phyloP scores from a whole-genome alignment of 225 moss, liverwort and hornwort genomes.

The Straminergon stramineum region DNA sequence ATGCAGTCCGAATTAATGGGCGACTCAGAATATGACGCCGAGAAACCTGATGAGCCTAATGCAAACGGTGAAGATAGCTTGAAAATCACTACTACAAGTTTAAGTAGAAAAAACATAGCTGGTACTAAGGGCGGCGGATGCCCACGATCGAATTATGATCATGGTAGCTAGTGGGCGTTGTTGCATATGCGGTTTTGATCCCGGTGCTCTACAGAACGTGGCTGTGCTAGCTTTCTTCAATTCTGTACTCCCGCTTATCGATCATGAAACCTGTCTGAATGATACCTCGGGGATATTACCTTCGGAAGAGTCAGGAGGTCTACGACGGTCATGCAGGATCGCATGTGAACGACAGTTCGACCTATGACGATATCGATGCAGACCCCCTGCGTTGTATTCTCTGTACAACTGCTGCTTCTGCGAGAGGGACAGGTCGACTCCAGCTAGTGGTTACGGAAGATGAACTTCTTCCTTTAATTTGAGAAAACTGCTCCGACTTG shows the following conservation, averaged over 20 bases:
- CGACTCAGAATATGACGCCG: constrained; percentile 37
- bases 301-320: constrained; percentile 26
- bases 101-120: constrained; percentile 27
- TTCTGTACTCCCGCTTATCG: constrained; percentile 77
- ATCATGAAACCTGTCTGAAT: constrained; percentile 76
- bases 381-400: constrained; percentile 84
- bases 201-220: constrained; percentile 79
- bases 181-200: constrained; percentile 89
- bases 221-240: constrained; percentile 79
- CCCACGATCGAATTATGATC: constrained; percentile 32
- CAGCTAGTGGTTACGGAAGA: constrained; percentile 28
- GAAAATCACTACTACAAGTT: constrained; percentile 4
- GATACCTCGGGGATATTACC: constrained; percentile 55
- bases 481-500: constrained; percentile 35
- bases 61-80: constrained; percentile 28
- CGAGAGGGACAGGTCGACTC: constrained; percentile 22
- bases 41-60: constrained; percentile 6
- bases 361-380: constrained; percentile 31
- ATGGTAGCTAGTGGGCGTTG: constrained; percentile 71
- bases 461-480: background rate
- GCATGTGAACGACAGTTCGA: constrained; percentile 2
- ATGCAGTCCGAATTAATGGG: constrained; percentile 64
- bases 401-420: constrained; percentile 79
- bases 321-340: constrained; percentile 24
- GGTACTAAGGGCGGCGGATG: constrained; percentile 55